Conservation (phyloP, 2,329 filamentous ascomycete species). For the Calonectria hongkongensis region DNA sequence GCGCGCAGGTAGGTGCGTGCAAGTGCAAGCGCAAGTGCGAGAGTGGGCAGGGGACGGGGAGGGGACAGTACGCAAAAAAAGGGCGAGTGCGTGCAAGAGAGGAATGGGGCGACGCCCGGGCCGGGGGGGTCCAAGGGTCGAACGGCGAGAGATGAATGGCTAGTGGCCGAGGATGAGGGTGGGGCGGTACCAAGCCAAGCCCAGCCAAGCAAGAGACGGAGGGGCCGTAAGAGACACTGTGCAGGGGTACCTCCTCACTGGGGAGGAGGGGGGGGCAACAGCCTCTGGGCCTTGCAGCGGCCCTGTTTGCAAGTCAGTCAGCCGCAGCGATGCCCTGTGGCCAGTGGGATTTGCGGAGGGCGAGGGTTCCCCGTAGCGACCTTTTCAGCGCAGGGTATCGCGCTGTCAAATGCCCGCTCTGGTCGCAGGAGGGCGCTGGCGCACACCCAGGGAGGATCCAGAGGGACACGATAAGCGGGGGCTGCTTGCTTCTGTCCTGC, state of each 20-base stretch:
- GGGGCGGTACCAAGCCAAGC: conserved; percentile 30
- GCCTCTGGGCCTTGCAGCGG: conserved; percentile 4
- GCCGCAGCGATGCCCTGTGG: conserved; percentile 17
- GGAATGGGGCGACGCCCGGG: conserved; percentile 36
- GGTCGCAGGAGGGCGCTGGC: conserved; percentile 14
- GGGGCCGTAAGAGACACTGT: conserved; percentile 52
- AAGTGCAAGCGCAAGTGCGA: conserved; percentile 45
- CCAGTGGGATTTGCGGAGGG: conserved; percentile 9
- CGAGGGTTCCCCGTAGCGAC: conserved; percentile 18
- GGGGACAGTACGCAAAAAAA: conserved; percentile 31
- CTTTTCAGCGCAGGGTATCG: conserved; percentile 18
- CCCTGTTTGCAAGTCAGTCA: conserved; percentile 27
- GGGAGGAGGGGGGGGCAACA: conserved; percentile 8
- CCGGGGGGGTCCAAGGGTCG: conserved; percentile 36
- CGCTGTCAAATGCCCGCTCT: conserved; percentile 22
- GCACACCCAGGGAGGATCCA: neutral
- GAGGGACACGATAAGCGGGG: conserved; percentile 12
- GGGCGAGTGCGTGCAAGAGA: conserved; percentile 34
- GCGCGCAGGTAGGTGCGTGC: conserved; percentile 37
- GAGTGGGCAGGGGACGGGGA: conserved; percentile 31
- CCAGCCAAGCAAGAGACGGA: conserved; percentile 40
- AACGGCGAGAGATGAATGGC: conserved; percentile 36
- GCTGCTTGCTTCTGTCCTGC: conserved; percentile 6
- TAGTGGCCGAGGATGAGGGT: conserved; percentile 43
- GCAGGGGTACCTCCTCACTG: conserved; percentile 49